phyloP scores from a whole-genome alignment of 2,329 filamentous ascomycete genomes.

The Colletotrichum sansevieriae region DNA sequence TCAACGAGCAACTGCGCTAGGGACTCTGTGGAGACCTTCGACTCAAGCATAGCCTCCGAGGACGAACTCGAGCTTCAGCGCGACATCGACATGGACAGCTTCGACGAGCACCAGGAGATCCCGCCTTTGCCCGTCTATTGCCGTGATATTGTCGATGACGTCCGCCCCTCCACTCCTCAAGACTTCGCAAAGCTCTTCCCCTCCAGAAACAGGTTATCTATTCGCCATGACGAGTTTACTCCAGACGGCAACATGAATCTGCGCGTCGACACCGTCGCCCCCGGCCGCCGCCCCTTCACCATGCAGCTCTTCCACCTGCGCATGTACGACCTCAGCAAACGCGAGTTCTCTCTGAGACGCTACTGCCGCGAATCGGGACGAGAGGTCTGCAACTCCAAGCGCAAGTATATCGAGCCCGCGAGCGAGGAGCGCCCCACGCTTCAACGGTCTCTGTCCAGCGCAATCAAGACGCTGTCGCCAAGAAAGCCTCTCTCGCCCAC shows the following conservation, averaged over 20 bases:
- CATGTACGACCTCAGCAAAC: conserved; percentile 89
- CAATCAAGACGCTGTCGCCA: conserved; percentile 60
- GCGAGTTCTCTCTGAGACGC: conserved; percentile 90
- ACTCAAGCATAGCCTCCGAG: conserved; percentile 76
- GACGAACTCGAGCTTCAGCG: conserved; percentile 59
- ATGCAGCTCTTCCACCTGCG: conserved; percentile 89
- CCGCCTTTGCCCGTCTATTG: conserved; percentile 70
- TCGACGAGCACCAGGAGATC: conserved; percentile 53
- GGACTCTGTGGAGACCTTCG: conserved; percentile 82
- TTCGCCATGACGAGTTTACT: conserved; percentile 92
- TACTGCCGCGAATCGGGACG: conserved; percentile 94
- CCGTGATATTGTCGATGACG: conserved; percentile 73
- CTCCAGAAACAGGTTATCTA: conserved; percentile 81
- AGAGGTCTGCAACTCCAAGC: conserved; percentile 88
- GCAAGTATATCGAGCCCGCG: conserved; percentile 73
- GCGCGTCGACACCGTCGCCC: conserved; percentile 83
- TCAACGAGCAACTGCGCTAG: conserved; percentile 60
- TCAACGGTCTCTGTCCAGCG: conserved; percentile 63
- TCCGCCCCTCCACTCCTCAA: conserved; percentile 81
- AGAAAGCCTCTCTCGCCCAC: conserved; percentile 53
- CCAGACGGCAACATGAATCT: conserved; percentile 97
- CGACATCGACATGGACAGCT: conserved; percentile 52
- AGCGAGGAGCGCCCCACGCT: conserved; percentile 57
- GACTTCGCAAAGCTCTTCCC: conserved; percentile 91
- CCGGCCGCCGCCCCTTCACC: conserved; percentile 75